Conservation (phyloP, 176 grass and related monocot species). For the Zoysia japonica region DNA sequence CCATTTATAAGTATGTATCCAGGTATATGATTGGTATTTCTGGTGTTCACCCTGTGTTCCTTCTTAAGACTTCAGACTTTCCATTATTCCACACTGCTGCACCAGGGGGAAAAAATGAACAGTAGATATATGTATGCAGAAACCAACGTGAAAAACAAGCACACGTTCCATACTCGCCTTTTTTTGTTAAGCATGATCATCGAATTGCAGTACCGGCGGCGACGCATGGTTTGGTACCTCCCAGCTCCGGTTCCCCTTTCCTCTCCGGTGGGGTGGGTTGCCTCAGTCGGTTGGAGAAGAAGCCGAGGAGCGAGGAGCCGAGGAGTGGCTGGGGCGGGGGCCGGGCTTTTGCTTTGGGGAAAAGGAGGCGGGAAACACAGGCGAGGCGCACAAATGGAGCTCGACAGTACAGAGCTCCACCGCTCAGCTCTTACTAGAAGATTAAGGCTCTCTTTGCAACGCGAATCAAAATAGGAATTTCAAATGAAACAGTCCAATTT, state of each 20-base stretch:
- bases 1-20: constrained; percentile 9
- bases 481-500: too few species aligned
- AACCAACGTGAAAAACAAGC: too few species aligned
- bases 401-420: background rate
- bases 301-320: background rate
- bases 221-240: constrained; percentile 3
- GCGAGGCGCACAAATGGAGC: background rate
- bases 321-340: too few species aligned
- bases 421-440: too few species aligned
- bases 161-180: too few species aligned
- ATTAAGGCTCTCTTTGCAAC: too few species aligned
- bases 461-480: too few species aligned
- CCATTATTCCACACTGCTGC: background rate
- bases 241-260: background rate
- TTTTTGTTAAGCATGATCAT: too few species aligned
- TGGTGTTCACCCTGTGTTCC: background rate
- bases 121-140: background rate
- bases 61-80: background rate
- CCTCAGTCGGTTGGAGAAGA: constrained; percentile 12
- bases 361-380: constrained; percentile 20
- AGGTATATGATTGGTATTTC: background rate
- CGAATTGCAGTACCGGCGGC: background rate
- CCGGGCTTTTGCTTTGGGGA: background rate
- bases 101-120: background rate
- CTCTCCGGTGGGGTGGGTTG: background rate